Conservation (phyloP, 306 rosid species). For the Cucurbita argyrosperma region DNA sequence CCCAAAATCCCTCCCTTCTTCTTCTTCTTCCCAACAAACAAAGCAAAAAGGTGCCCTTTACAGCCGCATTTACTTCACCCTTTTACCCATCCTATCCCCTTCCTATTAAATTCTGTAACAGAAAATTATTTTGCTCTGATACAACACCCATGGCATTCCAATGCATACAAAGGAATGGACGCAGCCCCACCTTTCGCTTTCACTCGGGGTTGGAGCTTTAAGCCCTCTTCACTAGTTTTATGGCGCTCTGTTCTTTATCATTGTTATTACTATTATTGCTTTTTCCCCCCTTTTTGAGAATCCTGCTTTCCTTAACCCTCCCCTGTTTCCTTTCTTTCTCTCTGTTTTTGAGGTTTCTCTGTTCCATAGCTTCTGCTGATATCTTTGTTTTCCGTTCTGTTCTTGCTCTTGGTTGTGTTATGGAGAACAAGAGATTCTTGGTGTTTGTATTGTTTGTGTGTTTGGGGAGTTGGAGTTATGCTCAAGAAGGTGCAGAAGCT, state of each 20-base stretch:
- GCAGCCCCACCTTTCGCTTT: slow-evolving; percentile 37
- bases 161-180: slow-evolving; percentile 14
- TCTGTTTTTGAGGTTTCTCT: background rate
- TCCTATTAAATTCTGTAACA: background rate
- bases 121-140: slow-evolving; percentile 1
- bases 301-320: slow-evolving; percentile 25
- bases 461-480: slow-evolving; percentile 28
- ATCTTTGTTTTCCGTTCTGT: background rate
- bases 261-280: slow-evolving; percentile 45
- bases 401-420: background rate
- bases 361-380: background rate
- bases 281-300: slow-evolving; percentile 34
- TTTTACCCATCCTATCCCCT: background rate
- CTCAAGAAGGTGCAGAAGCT: slow-evolving; percentile 34
- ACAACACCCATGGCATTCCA: slow-evolving; percentile 10
- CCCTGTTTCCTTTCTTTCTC: slow-evolving; percentile 7
- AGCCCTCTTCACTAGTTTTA: slow-evolving; percentile 20
- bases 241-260: slow-evolving; percentile 19
- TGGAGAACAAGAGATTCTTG: slow-evolving; percentile 22
- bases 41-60: background rate
- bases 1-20: slow-evolving; percentile 22
- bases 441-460: slow-evolving; percentile 19
- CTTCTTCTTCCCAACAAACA: slow-evolving; percentile 17
- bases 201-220: slow-evolving; percentile 8
- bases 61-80: slow-evolving; percentile 1